phyloP scores from a whole-genome alignment of 2,329 filamentous ascomycete species.

The Apiospora malaysiana region DNA sequence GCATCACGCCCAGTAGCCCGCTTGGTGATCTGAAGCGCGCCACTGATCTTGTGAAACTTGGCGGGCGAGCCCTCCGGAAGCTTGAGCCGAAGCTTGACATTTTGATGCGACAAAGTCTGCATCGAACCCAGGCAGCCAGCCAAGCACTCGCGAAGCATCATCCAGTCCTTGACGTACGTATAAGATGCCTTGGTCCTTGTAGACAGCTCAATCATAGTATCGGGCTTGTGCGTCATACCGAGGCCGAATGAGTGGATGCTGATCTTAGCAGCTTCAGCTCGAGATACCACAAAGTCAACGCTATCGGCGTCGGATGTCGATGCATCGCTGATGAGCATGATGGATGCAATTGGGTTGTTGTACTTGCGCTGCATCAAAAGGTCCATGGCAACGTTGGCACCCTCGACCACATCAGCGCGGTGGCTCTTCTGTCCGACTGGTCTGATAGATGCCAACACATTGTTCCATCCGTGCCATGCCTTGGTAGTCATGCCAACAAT shows the following conservation, averaged over 20 bases:
- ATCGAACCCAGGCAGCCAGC: constrained; percentile 91
- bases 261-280: constrained; percentile 96
- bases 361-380: constrained; percentile 97
- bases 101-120: constrained; percentile 96
- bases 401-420: constrained; percentile 94
- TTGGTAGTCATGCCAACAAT: constrained; percentile 99
- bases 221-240: constrained; percentile 95
- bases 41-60: constrained; percentile 98
- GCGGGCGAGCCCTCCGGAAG: constrained; percentile 95
- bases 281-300: constrained; percentile 95
- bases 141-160: constrained; percentile 98
- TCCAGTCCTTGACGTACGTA: constrained; percentile 99
- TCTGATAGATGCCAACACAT: constrained; percentile 83
- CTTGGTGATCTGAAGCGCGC: constrained; percentile 94
- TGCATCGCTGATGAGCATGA: constrained; percentile 96
- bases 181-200: constrained; percentile 96
- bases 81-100: constrained; percentile 93
- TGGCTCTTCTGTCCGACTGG: constrained; percentile 97
- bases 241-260: constrained; percentile 96
- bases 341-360: constrained; percentile 92
- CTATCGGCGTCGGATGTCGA: constrained; percentile 93
- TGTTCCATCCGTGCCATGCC: constrained; percentile 89
- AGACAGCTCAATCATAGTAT: constrained; percentile 98
- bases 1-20: constrained; percentile 93
- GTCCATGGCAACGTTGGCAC: constrained; percentile 98